Percentiles rank a stretch among this genome's conserved stretches.
Conservation (phyloP, 2,329 filamentous ascomycete species). For the Colletotrichum trifolii region DNA sequence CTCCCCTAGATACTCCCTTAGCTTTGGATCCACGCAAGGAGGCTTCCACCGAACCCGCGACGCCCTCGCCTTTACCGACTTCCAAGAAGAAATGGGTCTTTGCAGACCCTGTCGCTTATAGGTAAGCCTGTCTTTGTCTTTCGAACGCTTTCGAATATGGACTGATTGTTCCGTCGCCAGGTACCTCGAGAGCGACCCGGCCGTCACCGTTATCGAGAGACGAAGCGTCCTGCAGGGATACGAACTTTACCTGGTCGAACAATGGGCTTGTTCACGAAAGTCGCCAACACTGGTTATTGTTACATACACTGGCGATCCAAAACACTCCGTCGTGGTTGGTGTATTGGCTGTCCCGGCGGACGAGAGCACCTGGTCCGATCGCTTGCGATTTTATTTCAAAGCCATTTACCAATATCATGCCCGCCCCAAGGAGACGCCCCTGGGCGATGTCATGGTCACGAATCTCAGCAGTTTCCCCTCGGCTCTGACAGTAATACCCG, state of each 20-base stretch:
- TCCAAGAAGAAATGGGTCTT: constrained; percentile 63
- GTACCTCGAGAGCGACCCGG: constrained; percentile 87
- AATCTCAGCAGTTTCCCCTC: constrained; percentile 94
- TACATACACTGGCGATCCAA: constrained; percentile 89
- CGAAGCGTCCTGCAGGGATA: constrained; percentile 80
- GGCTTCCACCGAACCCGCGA: constrained; percentile 23
- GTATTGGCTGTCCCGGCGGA: constrained; percentile 86
- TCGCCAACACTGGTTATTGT: constrained; percentile 93
- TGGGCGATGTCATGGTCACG: constrained; percentile 92
- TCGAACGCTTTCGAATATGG: not conserved
- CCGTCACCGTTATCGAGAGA: constrained; percentile 79
- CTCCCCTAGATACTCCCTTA: constrained; percentile 32
- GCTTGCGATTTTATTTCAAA: constrained; percentile 85
- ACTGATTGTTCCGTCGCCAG: constrained; percentile 47
- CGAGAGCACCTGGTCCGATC: constrained; percentile 81
- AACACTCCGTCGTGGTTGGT: constrained; percentile 80
- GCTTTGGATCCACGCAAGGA: constrained; percentile 31
- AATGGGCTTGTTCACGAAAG: constrained; percentile 94
- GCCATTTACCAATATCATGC: constrained; percentile 89
- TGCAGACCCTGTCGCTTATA: constrained; percentile 68
- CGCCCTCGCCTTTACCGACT: constrained; percentile 40
- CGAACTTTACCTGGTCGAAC: constrained; percentile 93
- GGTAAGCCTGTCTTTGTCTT: constrained; percentile 47
- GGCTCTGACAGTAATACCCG: constrained; percentile 87
- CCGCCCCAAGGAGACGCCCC: constrained; percentile 80